These are phyloP conservation scores for Russula sp. DNA, from an alignment of 768 basidiomycete genomes.

Conservation along the genomic window DNA sequence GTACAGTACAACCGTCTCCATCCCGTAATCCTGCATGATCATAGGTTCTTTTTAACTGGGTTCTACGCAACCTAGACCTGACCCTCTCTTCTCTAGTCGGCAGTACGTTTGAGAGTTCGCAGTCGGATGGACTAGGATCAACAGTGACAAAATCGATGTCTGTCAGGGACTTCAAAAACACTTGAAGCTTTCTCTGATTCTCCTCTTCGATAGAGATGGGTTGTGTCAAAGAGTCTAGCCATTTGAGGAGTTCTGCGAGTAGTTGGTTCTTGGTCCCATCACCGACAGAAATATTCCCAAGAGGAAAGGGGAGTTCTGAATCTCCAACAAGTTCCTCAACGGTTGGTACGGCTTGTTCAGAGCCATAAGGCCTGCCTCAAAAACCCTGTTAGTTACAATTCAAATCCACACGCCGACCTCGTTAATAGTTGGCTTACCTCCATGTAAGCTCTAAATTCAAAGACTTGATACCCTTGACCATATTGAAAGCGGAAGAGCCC, in stretches of 20 bases:
- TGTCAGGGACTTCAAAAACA: background rate
- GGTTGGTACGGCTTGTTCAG: slow-evolving; percentile 13
- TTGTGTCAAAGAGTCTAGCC: background rate
- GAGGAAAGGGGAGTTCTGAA: slow-evolving; percentile 1
- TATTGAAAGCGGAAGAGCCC: slow-evolving; percentile 3
- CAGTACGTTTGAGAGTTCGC: slow-evolving; percentile 10
- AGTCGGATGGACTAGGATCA: background rate
- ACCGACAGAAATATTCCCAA: background rate
- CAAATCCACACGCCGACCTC: background rate
- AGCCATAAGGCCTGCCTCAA: slow-evolving; percentile 18
- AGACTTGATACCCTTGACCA: slow-evolving; percentile 21
- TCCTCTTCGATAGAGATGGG: slow-evolving; percentile 13
- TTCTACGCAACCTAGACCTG: background rate
- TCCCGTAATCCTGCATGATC: background rate
- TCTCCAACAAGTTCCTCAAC: slow-evolving; percentile 25
- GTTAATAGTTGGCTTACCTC: slow-evolving; percentile 13
- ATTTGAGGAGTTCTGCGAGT: slow-evolving; percentile 1
- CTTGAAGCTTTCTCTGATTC: slow-evolving; percentile 6
- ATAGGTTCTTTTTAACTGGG: background rate
- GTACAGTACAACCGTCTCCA: background rate
- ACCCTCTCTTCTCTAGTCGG: slow-evolving; percentile 20
- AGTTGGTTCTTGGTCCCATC: background rate
- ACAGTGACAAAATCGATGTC: background rate
- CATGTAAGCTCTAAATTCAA: slow-evolving; percentile 27
- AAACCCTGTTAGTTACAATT: slow-evolving; percentile 8